Base-by-base conservation (phyloP, 768 basidiomycete genomes). In the Termitomyces heimii region DNA sequence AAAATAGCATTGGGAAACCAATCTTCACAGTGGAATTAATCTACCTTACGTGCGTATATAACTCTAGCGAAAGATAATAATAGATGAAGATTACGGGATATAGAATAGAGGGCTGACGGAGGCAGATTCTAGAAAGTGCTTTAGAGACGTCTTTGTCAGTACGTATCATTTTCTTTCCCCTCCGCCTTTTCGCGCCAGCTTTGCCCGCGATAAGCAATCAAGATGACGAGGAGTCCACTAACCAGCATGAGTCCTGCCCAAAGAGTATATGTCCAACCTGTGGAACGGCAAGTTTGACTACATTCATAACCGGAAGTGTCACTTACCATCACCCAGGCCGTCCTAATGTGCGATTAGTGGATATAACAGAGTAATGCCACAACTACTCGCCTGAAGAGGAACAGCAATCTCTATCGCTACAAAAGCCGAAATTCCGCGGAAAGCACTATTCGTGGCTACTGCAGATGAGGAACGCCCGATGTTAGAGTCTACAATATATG, bases 401-500 rank as follows among this genome's bases (percentile, higher is more conserved):
- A 89, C 82, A 0, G 87, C 87, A 6, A 88, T 73, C 68, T 94
- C 88, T 1, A 82, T 82, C 1, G 83, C 82, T 18, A 88, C 65
- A 67, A 88, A 88, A 3, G 86, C 92, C 16, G 79, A 71, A 4
- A 78, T 44, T 0, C 93, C 91, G 49, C 93, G 81, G 68, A 88
- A 88, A 31, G 80, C 80, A 56, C 87, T 89, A 68, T 95, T 95
- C 29, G 79, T 72, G 0, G 92, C 91, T 7, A 84, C 81, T 1
- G 89, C 91, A 3, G 82, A 82, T 4, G 87, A 83, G 2, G 89
- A 89, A 29, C 89, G 81, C 9, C 93, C 94, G 6, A 77, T 75
- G 67, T 95, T 97, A 5, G 91, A 83, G 63, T 97, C 93, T 16
- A 94, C 91, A 34, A 94, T 77, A 63, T 94, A 95, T 0, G 93